phyloP scores from a whole-genome alignment of 2,329 filamentous ascomycete species.

The Xylaria sp. region DNA sequence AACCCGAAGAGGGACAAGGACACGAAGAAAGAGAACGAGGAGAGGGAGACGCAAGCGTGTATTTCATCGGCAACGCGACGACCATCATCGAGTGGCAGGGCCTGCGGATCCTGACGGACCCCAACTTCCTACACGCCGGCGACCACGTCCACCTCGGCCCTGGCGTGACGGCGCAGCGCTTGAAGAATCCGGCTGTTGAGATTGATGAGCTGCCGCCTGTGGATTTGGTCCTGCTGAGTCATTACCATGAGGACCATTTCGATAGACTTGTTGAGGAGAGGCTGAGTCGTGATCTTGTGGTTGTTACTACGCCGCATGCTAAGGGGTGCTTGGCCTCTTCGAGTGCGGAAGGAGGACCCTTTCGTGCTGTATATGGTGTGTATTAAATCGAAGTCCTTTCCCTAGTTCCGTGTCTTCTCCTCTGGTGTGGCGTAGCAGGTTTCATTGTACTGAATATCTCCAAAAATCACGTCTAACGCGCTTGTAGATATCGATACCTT shows the following conservation, averaged over 20 bases:
- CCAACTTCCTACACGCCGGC: conserved; percentile 73
- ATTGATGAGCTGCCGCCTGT: conserved; percentile 68
- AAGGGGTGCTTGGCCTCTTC: conserved; percentile 59
- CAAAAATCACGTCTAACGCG: background rate
- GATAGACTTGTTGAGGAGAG: conserved; percentile 54
- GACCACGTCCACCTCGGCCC: conserved; percentile 75
- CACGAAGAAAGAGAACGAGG: background rate
- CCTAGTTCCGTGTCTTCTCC: background rate
- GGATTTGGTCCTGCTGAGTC: conserved; percentile 69
- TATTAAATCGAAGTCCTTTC: no score
- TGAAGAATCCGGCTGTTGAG: conserved; percentile 70
- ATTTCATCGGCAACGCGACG: conserved; percentile 68
- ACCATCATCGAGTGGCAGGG: conserved; percentile 66
- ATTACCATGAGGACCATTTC: conserved; percentile 69
- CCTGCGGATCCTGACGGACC: conserved; percentile 66
- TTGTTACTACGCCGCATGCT: conserved; percentile 73
- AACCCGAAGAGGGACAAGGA: conserved; percentile 37
- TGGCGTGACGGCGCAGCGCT: conserved; percentile 65
- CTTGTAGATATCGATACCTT: conserved; percentile 61
- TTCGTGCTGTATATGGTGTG: conserved; percentile 64
- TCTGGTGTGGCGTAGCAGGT: background rate
- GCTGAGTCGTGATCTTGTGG: conserved; percentile 63
- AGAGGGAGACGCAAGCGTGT: conserved; percentile 56
- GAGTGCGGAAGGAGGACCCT: conserved; percentile 56
- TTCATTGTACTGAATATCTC: background rate